Conservation (phyloP, 768 basidiomycete species). For the Suillus subluteus region DNA sequence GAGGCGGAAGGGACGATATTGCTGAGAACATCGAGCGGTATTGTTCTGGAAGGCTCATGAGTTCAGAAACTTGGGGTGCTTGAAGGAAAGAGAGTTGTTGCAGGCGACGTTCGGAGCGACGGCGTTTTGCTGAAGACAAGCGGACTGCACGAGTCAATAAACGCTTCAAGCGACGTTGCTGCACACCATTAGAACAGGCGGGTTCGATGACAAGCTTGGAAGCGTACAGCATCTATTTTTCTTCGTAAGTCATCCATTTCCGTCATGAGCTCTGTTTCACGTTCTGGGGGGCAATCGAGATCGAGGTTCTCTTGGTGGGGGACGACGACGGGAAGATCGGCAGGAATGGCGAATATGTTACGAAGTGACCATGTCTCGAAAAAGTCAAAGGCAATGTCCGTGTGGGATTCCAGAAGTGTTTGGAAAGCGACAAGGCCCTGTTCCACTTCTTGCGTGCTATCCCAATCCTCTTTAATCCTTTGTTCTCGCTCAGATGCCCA, state of each 20-base stretch:
- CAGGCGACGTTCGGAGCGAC: slow-evolving; percentile 48
- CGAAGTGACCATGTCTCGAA: slow-evolving; percentile 89
- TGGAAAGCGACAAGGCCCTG: slow-evolving; percentile 87
- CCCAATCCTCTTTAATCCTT: slow-evolving; percentile 50
- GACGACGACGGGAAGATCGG: slow-evolving; percentile 68
- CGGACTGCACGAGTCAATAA: slow-evolving; percentile 57
- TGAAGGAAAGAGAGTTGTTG: slow-evolving; percentile 49
- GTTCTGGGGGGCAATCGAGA: slow-evolving; percentile 59
- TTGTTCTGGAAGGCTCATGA: slow-evolving; percentile 44
- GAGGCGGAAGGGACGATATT: slow-evolving; percentile 52
- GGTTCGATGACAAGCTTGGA: neutral
- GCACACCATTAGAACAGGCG: slow-evolving; percentile 12
- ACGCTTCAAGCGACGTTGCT: slow-evolving; percentile 73
- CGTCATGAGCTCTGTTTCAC: slow-evolving; percentile 62
- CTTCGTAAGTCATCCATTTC: slow-evolving; percentile 70
- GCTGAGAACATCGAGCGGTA: slow-evolving; percentile 49
- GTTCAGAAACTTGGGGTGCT: slow-evolving; percentile 41
- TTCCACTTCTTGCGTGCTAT: slow-evolving; percentile 69
- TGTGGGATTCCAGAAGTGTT: slow-evolving; percentile 85
- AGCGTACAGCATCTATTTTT: slow-evolving; percentile 70
- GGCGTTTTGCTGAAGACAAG: slow-evolving; percentile 47
- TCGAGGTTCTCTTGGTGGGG: slow-evolving; percentile 79
- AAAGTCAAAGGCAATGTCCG: slow-evolving; percentile 89
- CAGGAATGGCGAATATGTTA: slow-evolving; percentile 82
- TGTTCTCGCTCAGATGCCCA: slow-evolving; percentile 73